Evolutionary conservation across 164 flowering plant genomes (phyloP).

Genomic region (Echeveria elegans): DNA sequence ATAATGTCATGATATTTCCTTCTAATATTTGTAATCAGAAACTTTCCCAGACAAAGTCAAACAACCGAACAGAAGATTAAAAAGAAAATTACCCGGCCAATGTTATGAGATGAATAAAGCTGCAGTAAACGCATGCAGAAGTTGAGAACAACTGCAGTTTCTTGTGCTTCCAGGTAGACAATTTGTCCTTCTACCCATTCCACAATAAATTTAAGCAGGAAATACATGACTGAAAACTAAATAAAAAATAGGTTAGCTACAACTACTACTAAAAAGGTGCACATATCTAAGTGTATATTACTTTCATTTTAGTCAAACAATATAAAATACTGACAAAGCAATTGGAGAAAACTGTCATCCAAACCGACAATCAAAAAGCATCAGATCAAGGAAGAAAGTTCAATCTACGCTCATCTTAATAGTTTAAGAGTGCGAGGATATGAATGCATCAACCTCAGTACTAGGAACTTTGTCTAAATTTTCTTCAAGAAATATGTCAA

Average conservation of each 20-base stretch:
- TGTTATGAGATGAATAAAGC: slow-evolving; percentile 84
- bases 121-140: slow-evolving; percentile 87
- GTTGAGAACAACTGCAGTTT: slow-evolving; percentile 58
- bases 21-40: not conserved
- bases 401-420: no score
- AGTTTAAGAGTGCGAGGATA: no score
- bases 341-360: no score
- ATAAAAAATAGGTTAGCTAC: slow-evolving; percentile 20
- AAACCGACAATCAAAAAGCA: not conserved
- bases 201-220: slow-evolving; percentile 78
- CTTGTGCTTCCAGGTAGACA: slow-evolving; percentile 65
- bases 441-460: no score
- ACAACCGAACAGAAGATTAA: not conserved
- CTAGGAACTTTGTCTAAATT: no score
- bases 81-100: slow-evolving; percentile 62
- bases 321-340: not conserved
- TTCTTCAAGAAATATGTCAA: no score
- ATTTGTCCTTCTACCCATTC: slow-evolving; percentile 96
- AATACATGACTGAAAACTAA: slow-evolving; percentile 88
- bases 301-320: not conserved
- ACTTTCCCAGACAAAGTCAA: not conserved
- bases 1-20: not conserved
- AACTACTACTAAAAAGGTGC: not conserved
- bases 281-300: not conserved
- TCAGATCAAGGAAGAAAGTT: not conserved